Evolutionary conservation across 2,329 filamentous ascomycete species (phyloP).

Genomic region (Exophiala dermatitidis): DNA sequence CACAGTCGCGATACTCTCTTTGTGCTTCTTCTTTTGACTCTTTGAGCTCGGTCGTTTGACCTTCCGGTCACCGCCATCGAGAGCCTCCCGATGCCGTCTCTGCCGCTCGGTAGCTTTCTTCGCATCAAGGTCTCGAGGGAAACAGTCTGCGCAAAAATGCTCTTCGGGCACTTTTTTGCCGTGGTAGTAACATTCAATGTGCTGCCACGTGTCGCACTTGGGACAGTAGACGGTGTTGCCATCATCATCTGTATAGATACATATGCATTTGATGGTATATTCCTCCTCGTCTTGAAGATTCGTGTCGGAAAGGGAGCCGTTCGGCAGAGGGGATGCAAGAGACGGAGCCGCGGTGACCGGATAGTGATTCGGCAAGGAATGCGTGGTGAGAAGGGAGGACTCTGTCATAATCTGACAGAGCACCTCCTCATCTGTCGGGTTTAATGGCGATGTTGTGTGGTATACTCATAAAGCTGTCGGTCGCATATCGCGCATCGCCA

Average conservation of each 20-base stretch:
- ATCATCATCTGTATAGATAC: slow-evolving; percentile 87
- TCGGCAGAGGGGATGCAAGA: slow-evolving; percentile 37
- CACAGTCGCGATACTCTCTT: slow-evolving; percentile 52
- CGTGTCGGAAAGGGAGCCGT: slow-evolving; percentile 39
- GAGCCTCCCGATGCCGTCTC: slow-evolving; percentile 52
- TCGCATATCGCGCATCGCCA: slow-evolving; percentile 23
- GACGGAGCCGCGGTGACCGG: slow-evolving; percentile 38
- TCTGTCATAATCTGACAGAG: slow-evolving; percentile 50
- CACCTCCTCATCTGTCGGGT: slow-evolving; percentile 38
- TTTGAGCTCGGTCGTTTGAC: slow-evolving; percentile 68
- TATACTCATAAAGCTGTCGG: slow-evolving; percentile 15
- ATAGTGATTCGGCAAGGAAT: slow-evolving; percentile 41
- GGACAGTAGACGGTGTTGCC: slow-evolving; percentile 97
- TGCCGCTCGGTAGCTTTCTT: slow-evolving; percentile 70
- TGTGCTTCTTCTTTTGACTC: slow-evolving; percentile 80
- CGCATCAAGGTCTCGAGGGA: slow-evolving; percentile 66
- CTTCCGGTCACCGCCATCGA: slow-evolving; percentile 59
- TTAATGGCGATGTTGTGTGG: slow-evolving; percentile 4
- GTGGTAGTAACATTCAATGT: slow-evolving; percentile 94
- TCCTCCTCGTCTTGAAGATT: slow-evolving; percentile 40
- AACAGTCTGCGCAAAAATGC: slow-evolving; percentile 85
- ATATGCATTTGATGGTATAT: slow-evolving; percentile 97
- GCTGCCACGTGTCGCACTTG: slow-evolving; percentile 93
- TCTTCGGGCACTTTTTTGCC: slow-evolving; percentile 64
- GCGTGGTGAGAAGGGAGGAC: slow-evolving; percentile 45